Percentiles rank a stretch among this genome's conserved stretches.
Evolutionary conservation across 177 flowering plant genomes (phyloP).

Genomic region (Vitis hybrid): DNA sequence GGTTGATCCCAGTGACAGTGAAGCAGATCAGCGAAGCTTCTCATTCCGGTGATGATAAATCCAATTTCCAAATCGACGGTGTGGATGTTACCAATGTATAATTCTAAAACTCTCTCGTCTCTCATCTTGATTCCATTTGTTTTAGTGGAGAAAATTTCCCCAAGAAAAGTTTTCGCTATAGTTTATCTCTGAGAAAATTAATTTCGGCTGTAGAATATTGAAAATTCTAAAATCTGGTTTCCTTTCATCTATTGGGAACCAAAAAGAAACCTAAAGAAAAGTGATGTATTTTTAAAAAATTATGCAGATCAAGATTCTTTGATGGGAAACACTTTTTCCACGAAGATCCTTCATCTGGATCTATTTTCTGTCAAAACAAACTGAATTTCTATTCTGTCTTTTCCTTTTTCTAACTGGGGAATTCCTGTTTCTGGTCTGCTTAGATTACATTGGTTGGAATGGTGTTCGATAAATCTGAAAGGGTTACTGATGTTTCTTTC

Average conservation of each 20-base stretch:
- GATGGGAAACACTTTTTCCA: too few relatives aligned
- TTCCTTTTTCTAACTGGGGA: background rate
- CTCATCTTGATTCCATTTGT: background rate
- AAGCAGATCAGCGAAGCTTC: conserved; percentile 62
- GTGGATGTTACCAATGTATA: conserved; percentile 50
- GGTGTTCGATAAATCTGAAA: conserved; percentile 40
- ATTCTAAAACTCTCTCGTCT: background rate
- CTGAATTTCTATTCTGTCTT: background rate
- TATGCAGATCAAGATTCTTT: too few relatives aligned
- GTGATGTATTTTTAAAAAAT: too few relatives aligned
- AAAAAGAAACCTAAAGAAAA: too few relatives aligned
- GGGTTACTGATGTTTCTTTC: conserved; percentile 56
- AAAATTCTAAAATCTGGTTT: too few relatives aligned
- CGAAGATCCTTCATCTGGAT: too few relatives aligned
- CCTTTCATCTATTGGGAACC: too few relatives aligned
- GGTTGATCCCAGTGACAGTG: conserved; percentile 59
- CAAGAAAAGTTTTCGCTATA: too few relatives aligned
- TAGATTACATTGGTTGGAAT: conserved; percentile 67
- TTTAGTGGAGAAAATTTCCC: background rate
- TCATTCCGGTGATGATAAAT: conserved; percentile 47
- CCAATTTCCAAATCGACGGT: conserved; percentile 45
- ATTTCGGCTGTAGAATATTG: too few relatives aligned
- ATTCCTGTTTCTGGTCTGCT: conserved; percentile 1
- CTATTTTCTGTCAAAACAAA: too few relatives aligned
- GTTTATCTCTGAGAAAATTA: too few relatives aligned